Conservation (phyloP, 805 yeast species). For the Nakazawaea wickerhamii region DNA sequence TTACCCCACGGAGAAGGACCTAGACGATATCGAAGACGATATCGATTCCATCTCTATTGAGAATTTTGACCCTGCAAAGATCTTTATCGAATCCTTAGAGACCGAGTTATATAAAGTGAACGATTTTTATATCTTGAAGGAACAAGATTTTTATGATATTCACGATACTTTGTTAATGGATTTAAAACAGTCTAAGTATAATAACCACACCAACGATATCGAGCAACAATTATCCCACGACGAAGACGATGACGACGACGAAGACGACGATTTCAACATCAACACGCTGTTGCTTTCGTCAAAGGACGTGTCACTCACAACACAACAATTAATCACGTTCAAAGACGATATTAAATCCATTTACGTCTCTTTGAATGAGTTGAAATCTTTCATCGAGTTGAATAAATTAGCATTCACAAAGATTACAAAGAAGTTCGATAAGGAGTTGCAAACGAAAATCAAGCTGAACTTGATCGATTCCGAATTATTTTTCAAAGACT, state of each 20-base stretch:
- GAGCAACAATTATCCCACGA: constrained; percentile 20
- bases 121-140: constrained; percentile 42
- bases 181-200: constrained; percentile 25
- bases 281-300: constrained; percentile 47
- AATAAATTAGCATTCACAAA: constrained; percentile 49
- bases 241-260: constrained; percentile 34
- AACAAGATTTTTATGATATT: constrained; percentile 38
- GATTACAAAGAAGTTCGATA: constrained; percentile 49
- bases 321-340: constrained; percentile 43
- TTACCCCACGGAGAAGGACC: constrained; percentile 14
- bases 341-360: constrained; percentile 40
- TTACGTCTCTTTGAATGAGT: constrained; percentile 40
- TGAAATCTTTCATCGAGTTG: constrained; percentile 45
- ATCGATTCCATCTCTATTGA: constrained; percentile 9
- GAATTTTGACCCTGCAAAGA: constrained; percentile 30
- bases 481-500: constrained; percentile 31
- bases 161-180: constrained; percentile 44
- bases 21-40: background rate
- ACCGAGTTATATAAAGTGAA: constrained; percentile 49
- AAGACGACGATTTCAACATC: constrained; percentile 23
- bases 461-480: constrained; percentile 34
- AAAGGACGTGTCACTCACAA: constrained; percentile 41
- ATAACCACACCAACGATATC: constrained; percentile 18
- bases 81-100: constrained; percentile 41
- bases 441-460: constrained; percentile 38